Base-by-base conservation (phyloP, 2,329 filamentous ascomycete genomes). In the Monilinia fructigena region DNA sequence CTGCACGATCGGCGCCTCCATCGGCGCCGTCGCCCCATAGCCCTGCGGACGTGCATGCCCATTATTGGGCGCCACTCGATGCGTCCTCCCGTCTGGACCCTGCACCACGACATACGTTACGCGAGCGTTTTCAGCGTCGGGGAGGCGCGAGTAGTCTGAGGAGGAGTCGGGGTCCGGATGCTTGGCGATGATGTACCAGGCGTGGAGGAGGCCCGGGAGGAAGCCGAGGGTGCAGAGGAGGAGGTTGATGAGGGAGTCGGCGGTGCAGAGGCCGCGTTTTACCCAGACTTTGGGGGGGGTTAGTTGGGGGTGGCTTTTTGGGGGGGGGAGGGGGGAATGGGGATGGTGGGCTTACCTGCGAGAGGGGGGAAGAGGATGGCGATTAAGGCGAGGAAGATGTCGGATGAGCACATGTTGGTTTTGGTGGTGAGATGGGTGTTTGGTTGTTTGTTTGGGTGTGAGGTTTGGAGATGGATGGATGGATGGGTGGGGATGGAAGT, bases 121-220 rank as follows among this genome's bases (percentile, higher is more conserved):
- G 68, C 82, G 84, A 72, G 84, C 81, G 72, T 81, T 79, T 65
- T 80, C 84, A 63, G 87, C 85, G 48, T 79, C 77, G 6, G 85
- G 79, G 52, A 90, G 77, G 2, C 28, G 16, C 1, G 38, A 28
- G 61, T 82, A 80, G 72, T 91, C 86, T 79, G 95, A 93, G 67
- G 88, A 83, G 79, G 95, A 93, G 67, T 88, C 83, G 52, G 85
- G 79, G 68, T 97, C 94, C 67, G 95, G 95, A 78, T 89, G 91
- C 76, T 91, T 90, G 74, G 91, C 86, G 79, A 99, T 97, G 79
- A 98, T 96, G 84, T 98, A 99, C 94, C 95, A 98, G 70, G 93
- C 87, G 81, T 99, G 95, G 2, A 99, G 81, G 60, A 98, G 89
- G 68, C 94, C 94, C 26, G 94, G 94, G 68, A 98, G 79, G 76